Conservation (phyloP, 352 stramenopile species). For the Phytophthora syringae region DNA sequence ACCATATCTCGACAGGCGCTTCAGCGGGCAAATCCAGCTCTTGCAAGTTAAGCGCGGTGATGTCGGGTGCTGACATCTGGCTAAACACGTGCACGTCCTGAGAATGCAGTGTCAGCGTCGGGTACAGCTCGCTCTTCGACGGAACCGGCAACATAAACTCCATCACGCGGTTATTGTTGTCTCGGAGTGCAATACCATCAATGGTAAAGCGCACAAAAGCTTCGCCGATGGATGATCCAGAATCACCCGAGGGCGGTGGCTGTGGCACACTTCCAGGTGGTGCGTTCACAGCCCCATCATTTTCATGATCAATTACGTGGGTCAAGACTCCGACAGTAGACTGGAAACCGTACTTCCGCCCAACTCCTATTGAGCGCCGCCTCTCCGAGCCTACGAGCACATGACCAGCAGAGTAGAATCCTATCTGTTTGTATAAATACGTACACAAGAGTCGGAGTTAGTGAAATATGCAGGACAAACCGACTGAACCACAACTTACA, state of each 20-base stretch:
- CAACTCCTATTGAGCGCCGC: slow-evolving; percentile 62
- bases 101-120: slow-evolving; percentile 86
- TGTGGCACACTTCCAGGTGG: slow-evolving; percentile 7
- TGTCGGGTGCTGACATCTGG: slow-evolving; percentile 80
- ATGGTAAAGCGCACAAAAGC: slow-evolving; percentile 78
- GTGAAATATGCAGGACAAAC: not conserved
- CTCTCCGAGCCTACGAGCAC: slow-evolving; percentile 72
- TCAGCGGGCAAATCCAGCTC: slow-evolving; percentile 54
- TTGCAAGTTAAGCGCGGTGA: slow-evolving; percentile 55
- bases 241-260: slow-evolving; percentile 14
- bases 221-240: slow-evolving; percentile 30
- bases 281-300: slow-evolving; percentile 14
- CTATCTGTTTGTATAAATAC: slow-evolving; percentile 52
- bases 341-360: slow-evolving; percentile 60
- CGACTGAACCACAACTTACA: slow-evolving; percentile 48
- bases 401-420: slow-evolving; percentile 83
- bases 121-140: slow-evolving; percentile 73
- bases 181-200: slow-evolving; percentile 66
- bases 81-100: slow-evolving; percentile 80
- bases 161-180: slow-evolving; percentile 57
- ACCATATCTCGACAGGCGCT: slow-evolving; percentile 61
- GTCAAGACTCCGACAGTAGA: slow-evolving; percentile 83
- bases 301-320: slow-evolving; percentile 53
- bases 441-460: slow-evolving; percentile 14
- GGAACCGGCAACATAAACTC: slow-evolving; percentile 70